phyloP scores from a whole-genome alignment of 2,329 filamentous ascomycete genomes.

The Trichoderma arundinaceum region DNA sequence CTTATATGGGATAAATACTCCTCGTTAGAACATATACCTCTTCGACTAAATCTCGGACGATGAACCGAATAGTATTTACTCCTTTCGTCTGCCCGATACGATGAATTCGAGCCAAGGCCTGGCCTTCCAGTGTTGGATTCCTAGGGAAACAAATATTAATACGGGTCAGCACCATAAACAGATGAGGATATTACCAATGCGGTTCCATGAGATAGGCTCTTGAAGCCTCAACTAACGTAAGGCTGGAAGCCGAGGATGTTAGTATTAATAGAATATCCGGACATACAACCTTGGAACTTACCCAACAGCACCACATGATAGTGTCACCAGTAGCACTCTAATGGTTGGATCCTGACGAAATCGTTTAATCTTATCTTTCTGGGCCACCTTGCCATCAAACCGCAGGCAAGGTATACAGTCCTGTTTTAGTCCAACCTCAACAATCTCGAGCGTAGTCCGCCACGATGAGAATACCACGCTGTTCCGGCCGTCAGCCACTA shows the following conservation, averaged over 20 bases:
- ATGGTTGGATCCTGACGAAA: conserved; percentile 49
- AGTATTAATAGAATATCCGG: not conserved
- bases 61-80: conserved; percentile 48
- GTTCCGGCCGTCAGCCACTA: not conserved
- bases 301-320: conserved; percentile 60
- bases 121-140: conserved; percentile 53
- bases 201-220: conserved; percentile 58
- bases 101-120: conserved; percentile 49
- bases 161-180: not conserved
- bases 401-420: conserved; percentile 46
- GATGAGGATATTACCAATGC: conserved; percentile 45
- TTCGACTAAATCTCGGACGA: conserved; percentile 48
- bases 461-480: conserved; percentile 60
- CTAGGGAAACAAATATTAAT: conserved; percentile 34
- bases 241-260: conserved; percentile 37
- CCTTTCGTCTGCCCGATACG: conserved; percentile 45
- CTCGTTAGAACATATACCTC: conserved; percentile 36
- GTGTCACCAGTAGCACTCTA: conserved; percentile 54
- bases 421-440: conserved; percentile 48
- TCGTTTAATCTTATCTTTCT: conserved; percentile 49
- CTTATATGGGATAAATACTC: not conserved
- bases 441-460: conserved; percentile 54
- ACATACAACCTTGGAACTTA: conserved; percentile 37
- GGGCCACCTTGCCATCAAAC: conserved; percentile 55
- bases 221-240: conserved; percentile 55